These are phyloP conservation scores for Aspergillus novofumigatus DNA, from an alignment of 2,329 filamentous ascomycete species.

Conservation along the genomic window DNA sequence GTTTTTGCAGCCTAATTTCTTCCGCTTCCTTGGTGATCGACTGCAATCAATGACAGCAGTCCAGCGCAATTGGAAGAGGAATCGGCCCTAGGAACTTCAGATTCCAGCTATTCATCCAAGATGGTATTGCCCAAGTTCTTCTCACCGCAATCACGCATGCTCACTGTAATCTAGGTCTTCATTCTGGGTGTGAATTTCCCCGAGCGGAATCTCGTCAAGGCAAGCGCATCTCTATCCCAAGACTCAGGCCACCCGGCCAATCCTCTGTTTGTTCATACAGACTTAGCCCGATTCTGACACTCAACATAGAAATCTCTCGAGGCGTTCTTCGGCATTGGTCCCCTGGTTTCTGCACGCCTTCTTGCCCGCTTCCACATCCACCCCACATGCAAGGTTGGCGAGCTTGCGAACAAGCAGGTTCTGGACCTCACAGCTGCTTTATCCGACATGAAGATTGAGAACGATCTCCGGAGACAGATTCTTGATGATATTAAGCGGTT, in stretches of 20 bases:
- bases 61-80: constrained; percentile 8
- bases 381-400: constrained; percentile 72
- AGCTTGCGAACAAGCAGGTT: constrained; percentile 69
- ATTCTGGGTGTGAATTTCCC: constrained; percentile 82
- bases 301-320: constrained; percentile 56
- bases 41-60: constrained; percentile 5
- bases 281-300: constrained; percentile 3
- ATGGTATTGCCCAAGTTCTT: constrained; percentile 23
- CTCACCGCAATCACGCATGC: neutral
- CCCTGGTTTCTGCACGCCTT: constrained; percentile 64
- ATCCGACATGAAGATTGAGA: constrained; percentile 89
- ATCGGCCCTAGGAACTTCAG: constrained; percentile 7
- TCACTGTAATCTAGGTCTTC: constrained; percentile 59
- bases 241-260: constrained; percentile 1
- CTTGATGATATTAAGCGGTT: constrained; percentile 81
- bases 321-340: constrained; percentile 81
- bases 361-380: constrained; percentile 89
- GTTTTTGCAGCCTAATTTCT: constrained; percentile 31
- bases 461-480: constrained; percentile 71
- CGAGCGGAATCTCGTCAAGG: constrained; percentile 78
- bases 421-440: constrained; percentile 80
- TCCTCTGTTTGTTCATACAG: neutral
- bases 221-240: constrained; percentile 40
- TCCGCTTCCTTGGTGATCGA: constrained; percentile 18
- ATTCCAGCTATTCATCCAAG: constrained; percentile 15